phyloP scores from a whole-genome alignment of 2,329 filamentous ascomycete genomes.

The Epichloe aotearoae region DNA sequence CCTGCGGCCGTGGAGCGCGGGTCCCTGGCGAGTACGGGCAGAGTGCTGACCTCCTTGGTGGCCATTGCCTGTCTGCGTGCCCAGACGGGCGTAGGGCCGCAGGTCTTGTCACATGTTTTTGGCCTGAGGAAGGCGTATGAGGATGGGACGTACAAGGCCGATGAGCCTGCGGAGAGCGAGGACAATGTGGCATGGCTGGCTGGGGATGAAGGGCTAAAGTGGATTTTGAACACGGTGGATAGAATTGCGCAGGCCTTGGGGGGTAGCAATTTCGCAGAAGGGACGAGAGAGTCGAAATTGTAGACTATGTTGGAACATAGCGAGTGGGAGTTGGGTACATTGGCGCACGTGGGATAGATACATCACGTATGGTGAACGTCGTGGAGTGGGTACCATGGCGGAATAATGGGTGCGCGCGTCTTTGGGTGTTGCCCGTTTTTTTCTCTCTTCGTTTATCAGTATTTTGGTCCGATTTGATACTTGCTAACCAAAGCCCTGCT shows the following conservation, averaged over 20 bases:
- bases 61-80: conserved; percentile 63
- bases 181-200: conserved; percentile 27
- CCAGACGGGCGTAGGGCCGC: conserved; percentile 71
- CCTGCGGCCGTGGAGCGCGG: conserved; percentile 33
- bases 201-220: conserved; percentile 32
- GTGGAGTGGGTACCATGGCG: no score
- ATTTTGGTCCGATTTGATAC: no score
- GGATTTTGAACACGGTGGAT: conserved; percentile 32
- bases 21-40: conserved; percentile 41
- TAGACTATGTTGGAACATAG: conserved; percentile 1
- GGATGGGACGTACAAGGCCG: conserved; percentile 41
- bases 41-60: conserved; percentile 59
- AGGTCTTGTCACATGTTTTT: conserved; percentile 71
- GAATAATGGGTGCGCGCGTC: no score
- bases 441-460: no score
- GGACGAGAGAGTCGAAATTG: conserved; percentile 5
- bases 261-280: conserved; percentile 26
- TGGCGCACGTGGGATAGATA: not conserved
- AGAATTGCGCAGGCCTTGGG: conserved; percentile 32
- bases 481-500: no score
- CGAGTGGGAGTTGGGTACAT: not conserved
- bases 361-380: not conserved
- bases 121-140: conserved; percentile 64
- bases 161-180: conserved; percentile 19
- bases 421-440: no score